phyloP scores from a whole-genome alignment of 2,329 filamentous ascomycete species.

The Fusarium sp. region DNA sequence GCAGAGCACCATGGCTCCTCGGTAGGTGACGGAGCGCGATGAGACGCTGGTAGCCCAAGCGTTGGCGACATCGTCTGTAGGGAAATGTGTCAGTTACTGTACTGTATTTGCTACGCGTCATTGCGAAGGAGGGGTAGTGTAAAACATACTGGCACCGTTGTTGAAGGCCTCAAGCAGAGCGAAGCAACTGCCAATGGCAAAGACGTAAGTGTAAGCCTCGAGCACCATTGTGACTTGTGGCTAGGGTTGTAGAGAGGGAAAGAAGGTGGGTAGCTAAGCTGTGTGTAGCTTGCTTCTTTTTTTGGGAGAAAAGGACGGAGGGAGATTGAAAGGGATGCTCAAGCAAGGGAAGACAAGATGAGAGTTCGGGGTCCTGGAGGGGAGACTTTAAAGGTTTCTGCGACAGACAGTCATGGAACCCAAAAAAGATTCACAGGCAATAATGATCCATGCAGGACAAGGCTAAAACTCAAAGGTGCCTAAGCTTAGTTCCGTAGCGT shows the following conservation, averaged over 20 bases:
- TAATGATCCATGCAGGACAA: not conserved
- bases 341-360: slow-evolving; percentile 5
- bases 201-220: slow-evolving; percentile 75
- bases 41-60: slow-evolving; percentile 85
- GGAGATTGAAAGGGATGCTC: slow-evolving; percentile 26
- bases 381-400: slow-evolving; percentile 33
- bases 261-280: slow-evolving; percentile 8
- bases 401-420: not conserved
- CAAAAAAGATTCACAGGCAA: not conserved
- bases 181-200: slow-evolving; percentile 80
- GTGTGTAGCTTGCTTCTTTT: slow-evolving; percentile 16
- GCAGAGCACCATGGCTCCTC: slow-evolving; percentile 74
- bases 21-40: slow-evolving; percentile 78
- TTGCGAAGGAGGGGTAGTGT: not conserved
- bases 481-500: slow-evolving; percentile 3
- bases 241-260: not conserved
- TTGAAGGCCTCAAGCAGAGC: slow-evolving; percentile 82
- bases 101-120: not conserved
- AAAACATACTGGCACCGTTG: slow-evolving; percentile 81
- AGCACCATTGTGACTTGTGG: slow-evolving; percentile 62
- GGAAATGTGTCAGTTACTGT: slow-evolving; percentile 7
- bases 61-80: slow-evolving; percentile 82
- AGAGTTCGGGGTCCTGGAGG: slow-evolving; percentile 15
- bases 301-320: not conserved
- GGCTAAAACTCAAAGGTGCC: slow-evolving; percentile 5